phyloP scores from a whole-genome alignment of 192 early-diverging fungal genomes.

The Endogone sp. region DNA sequence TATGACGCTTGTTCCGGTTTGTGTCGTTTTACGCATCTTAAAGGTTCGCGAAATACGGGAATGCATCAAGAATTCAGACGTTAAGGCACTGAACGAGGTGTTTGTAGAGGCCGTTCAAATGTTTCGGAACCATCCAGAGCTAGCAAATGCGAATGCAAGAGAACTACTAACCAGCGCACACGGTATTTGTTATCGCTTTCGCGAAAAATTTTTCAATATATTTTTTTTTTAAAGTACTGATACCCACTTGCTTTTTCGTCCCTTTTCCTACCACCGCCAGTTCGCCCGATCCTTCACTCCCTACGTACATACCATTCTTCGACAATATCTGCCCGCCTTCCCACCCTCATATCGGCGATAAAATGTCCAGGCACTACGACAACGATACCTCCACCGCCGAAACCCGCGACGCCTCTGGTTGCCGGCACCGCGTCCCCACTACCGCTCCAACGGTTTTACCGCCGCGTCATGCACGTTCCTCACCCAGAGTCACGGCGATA shows the following conservation, averaged over 20 bases:
- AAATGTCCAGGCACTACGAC: neutral
- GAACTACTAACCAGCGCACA: neutral
- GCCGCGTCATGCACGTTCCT: neutral
- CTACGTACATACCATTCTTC: neutral
- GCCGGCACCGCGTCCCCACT: neutral
- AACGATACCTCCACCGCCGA: neutral
- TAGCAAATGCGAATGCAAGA: neutral
- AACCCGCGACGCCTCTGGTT: neutral
- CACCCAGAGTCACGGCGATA: neutral
- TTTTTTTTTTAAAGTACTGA: neutral
- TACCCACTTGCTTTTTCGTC: no score
- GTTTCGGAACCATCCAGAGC: neutral
- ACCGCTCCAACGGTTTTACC: neutral
- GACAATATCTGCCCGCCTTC: slow-evolving; percentile 8
- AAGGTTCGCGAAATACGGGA: neutral
- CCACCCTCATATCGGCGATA: neutral
- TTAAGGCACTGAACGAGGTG: neutral
- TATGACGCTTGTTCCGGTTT: neutral
- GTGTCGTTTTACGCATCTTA: neutral
- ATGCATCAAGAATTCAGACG: neutral
- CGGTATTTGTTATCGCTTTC: neutral
- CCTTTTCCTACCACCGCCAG: neutral
- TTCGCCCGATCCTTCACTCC: neutral
- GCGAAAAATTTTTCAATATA: neutral
- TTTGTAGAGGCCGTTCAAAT: neutral